Conservation (phyloP, 73 alveolate species). For the Halteria grandinella region DNA sequence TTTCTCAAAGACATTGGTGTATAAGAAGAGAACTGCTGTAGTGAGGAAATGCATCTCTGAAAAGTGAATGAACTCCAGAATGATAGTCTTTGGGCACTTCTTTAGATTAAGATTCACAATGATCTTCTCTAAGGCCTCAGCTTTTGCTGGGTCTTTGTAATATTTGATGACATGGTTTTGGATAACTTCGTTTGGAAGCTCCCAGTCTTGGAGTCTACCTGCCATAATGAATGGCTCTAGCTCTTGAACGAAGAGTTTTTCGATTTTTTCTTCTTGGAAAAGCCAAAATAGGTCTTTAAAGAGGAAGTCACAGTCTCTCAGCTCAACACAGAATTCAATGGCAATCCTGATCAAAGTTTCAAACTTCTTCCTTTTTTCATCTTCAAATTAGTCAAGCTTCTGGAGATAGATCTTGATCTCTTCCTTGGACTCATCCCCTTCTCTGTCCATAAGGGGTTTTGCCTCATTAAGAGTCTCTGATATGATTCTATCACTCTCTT, state of each 20-base stretch:
- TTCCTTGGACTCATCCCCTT: slow-evolving; percentile 19
- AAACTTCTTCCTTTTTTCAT: background rate
- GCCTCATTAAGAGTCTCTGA: background rate
- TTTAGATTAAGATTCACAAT: slow-evolving; percentile 39
- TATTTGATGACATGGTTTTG: slow-evolving; percentile 29
- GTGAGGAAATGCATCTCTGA: slow-evolving; percentile 26
- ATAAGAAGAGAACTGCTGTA: slow-evolving; percentile 42
- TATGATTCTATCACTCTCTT: background rate
- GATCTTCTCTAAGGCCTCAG: slow-evolving; percentile 52
- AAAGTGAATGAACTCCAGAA: slow-evolving; percentile 48
- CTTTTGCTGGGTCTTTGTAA: slow-evolving; percentile 23
- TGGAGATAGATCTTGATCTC: background rate
- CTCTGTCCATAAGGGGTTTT: background rate
- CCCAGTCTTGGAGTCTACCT: slow-evolving; percentile 46
- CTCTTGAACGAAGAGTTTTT: slow-evolving; percentile 41
- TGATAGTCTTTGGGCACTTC: slow-evolving; percentile 28
- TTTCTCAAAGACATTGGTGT: slow-evolving; percentile 35
- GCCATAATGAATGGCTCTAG: slow-evolving; percentile 60
- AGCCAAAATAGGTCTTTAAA: slow-evolving; percentile 29
- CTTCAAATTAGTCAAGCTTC: background rate
- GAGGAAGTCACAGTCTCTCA: slow-evolving; percentile 36
- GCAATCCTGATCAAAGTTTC: slow-evolving; percentile 45
- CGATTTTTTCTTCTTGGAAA: slow-evolving; percentile 31
- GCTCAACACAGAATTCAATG: slow-evolving; percentile 52
- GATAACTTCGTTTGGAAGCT: slow-evolving; percentile 32